These are phyloP conservation scores for Mycosarcoma maydis DNA, from an alignment of 1,284 basidiomycete genomes.

Conservation along the genomic window DNA sequence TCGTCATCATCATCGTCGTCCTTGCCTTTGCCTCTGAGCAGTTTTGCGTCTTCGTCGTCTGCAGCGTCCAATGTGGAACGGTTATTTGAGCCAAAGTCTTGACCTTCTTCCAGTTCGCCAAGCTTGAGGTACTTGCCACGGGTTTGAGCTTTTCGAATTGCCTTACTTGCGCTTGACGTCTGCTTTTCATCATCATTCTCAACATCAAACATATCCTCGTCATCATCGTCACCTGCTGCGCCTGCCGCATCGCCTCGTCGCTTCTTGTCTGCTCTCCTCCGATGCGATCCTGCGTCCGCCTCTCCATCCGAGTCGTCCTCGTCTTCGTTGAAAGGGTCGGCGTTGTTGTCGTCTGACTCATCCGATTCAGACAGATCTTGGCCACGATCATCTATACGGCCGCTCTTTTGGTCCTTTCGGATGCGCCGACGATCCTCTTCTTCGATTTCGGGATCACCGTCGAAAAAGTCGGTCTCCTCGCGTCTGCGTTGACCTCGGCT, in stretches of 20 bases:
- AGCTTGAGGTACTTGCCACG: constrained; percentile 69
- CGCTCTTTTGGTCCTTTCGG: constrained; percentile 53
- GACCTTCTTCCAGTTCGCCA: constrained; percentile 81
- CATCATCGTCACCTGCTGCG: constrained; percentile 63
- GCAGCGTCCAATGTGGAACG: constrained; percentile 47
- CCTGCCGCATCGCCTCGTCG: constrained; percentile 69
- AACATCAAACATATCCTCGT: constrained; percentile 86
- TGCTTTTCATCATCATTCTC: constrained; percentile 41
- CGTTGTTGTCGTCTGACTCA: constrained; percentile 30
- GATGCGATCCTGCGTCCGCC: constrained; percentile 67
- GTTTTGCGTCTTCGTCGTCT: constrained; percentile 46
- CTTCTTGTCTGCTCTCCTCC: constrained; percentile 67
- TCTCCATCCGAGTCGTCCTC: constrained; percentile 81
- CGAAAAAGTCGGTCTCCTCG: constrained; percentile 34
- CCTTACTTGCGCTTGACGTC: constrained; percentile 5
- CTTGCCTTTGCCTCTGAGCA: constrained; percentile 10
- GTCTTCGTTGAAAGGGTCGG: constrained; percentile 13
- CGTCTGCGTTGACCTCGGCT: constrained; percentile 18
- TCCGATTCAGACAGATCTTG: constrained; percentile 79
- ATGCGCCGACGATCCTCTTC: constrained; percentile 53
- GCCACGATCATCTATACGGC: constrained; percentile 79
- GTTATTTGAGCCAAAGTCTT: constrained; percentile 59
- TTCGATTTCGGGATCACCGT: constrained; percentile 60
- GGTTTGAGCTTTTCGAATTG: constrained; percentile 9
- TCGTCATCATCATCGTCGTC: constrained; percentile 18